Evolutionary conservation across 352 stramenopile species (phyloP).

Genomic region (Pythium utonaiense): DNA sequence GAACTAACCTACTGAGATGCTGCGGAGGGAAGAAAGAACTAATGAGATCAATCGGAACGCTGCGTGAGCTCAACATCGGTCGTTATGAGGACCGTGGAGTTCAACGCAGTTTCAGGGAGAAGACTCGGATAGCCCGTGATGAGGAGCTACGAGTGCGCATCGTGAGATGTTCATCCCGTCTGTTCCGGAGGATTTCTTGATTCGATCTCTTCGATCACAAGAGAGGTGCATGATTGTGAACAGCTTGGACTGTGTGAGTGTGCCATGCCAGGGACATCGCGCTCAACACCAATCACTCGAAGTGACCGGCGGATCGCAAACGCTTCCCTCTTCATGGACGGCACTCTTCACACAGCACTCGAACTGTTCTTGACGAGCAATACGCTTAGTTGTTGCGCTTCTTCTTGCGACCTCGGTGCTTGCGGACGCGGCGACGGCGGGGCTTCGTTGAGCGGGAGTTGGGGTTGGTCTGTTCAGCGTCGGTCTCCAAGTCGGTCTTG

Average conservation of each 20-base stretch:
- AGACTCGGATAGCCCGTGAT: conserved; percentile 12
- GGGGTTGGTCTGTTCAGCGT: conserved; percentile 13
- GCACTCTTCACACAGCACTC: not conserved
- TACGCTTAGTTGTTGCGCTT: conserved; percentile 19
- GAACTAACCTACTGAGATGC: not conserved
- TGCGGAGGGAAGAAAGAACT: not conserved
- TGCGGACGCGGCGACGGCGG: conserved; percentile 24
- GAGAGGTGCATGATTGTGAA: not conserved
- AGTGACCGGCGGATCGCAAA: conserved; percentile 26
- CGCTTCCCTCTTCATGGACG: conserved; percentile 17
- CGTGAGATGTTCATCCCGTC: not conserved
- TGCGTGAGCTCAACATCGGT: not conserved
- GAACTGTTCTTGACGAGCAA: not conserved
- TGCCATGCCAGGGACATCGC: conserved; percentile 19
- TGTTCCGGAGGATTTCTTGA: not conserved
- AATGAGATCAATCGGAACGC: not conserved
- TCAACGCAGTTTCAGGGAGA: not conserved
- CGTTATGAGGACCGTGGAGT: conserved; percentile 21
- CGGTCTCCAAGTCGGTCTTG: conserved; percentile 24
- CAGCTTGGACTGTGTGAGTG: not conserved
- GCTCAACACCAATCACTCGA: conserved; percentile 21
- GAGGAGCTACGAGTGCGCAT: conserved; percentile 11
- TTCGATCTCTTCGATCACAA: not conserved
- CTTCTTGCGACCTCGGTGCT: conserved; percentile 31
- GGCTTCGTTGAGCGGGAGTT: conserved; percentile 13